Evolutionary conservation across 208 protist genomes (phyloP).

Genomic region (Crithidia mellificae): DNA sequence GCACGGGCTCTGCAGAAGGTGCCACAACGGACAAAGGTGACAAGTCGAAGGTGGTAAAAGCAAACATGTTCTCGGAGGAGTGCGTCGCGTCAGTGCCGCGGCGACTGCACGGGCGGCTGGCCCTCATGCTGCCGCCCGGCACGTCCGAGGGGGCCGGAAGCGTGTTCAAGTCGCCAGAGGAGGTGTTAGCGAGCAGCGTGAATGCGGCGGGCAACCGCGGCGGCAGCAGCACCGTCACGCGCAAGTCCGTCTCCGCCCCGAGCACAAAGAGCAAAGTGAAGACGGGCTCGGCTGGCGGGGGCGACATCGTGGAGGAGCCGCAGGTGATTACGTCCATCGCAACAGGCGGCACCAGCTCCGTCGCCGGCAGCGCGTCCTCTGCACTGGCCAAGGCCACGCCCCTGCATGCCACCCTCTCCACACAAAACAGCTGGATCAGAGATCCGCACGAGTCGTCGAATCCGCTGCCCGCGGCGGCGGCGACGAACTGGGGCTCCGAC

Average conservation of each 20-base stretch:
- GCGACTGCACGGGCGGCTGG: slow-evolving; percentile 40
- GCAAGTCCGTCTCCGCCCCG: not conserved
- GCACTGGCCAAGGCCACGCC: slow-evolving; percentile 9
- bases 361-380: not conserved
- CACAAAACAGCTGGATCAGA: slow-evolving; percentile 18
- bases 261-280: not conserved
- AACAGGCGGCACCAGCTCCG: slow-evolving; percentile 4
- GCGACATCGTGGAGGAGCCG: not conserved
- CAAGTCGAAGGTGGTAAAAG: slow-evolving; percentile 16
- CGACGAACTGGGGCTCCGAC: slow-evolving; percentile 14
- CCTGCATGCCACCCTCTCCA: slow-evolving; percentile 8
- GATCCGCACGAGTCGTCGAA: slow-evolving; percentile 15
- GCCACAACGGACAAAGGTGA: slow-evolving; percentile 1
- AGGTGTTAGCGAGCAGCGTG: not conserved
- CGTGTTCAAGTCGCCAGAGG: slow-evolving; percentile 11
- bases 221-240: slow-evolving; percentile 2
- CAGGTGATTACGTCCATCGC: slow-evolving; percentile 17
- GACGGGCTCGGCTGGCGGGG: not conserved
- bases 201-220: slow-evolving; percentile 1
- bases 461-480: slow-evolving; percentile 7
- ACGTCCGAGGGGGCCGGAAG: not conserved
- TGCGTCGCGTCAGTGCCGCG: slow-evolving; percentile 49
- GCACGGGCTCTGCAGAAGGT: slow-evolving; percentile 5
- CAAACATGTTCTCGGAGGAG: slow-evolving; percentile 35
- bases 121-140: slow-evolving; percentile 21